A percentile compares a stretch with the other conserved stretches of the same genome.
Conservation (phyloP, 1,284 basidiomycete genomes). For the Blastosporella zonata region DNA sequence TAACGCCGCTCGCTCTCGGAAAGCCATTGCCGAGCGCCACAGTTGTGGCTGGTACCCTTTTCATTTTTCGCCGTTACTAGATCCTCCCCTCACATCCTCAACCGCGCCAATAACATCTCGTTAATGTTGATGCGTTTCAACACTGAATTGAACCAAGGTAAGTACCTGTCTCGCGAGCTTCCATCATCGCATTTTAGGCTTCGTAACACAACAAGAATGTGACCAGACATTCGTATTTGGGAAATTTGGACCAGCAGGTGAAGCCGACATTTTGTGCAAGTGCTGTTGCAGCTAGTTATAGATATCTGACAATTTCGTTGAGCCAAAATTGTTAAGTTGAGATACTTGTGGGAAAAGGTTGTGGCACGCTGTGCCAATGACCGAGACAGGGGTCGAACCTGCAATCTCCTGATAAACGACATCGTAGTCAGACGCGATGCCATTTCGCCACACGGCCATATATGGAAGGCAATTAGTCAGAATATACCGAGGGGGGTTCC, state of each 20-base stretch:
- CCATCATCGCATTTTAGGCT: too few relatives aligned
- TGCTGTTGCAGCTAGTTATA: too few relatives aligned
- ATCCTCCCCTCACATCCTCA: background rate
- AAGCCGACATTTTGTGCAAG: too few relatives aligned
- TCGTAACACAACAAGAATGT: too few relatives aligned
- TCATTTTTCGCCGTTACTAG: too few relatives aligned
- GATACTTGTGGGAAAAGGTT: background rate
- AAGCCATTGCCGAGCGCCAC: conserved; percentile 5
- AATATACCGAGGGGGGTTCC: too few relatives aligned
- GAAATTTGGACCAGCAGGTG: too few relatives aligned
- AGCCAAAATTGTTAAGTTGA: background rate
- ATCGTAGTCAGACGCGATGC: conserved; percentile 77
- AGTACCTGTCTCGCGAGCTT: too few relatives aligned
- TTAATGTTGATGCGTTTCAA: conserved; percentile 8
- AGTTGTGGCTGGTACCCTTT: conserved; percentile 5
- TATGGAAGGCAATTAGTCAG: too few relatives aligned
- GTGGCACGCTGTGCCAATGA: conserved; percentile 22
- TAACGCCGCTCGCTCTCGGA: background rate
- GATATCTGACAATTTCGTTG: too few relatives aligned
- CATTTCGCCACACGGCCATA: conserved; percentile 74
- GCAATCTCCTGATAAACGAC: conserved; percentile 61
- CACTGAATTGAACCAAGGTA: conserved; percentile 1
- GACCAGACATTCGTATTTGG: too few relatives aligned
- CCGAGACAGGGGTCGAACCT: conserved; percentile 59
- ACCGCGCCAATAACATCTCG: too few relatives aligned